Evolutionary conservation across 129 eudicot species (phyloP).

Genomic region (Arctium minus): DNA sequence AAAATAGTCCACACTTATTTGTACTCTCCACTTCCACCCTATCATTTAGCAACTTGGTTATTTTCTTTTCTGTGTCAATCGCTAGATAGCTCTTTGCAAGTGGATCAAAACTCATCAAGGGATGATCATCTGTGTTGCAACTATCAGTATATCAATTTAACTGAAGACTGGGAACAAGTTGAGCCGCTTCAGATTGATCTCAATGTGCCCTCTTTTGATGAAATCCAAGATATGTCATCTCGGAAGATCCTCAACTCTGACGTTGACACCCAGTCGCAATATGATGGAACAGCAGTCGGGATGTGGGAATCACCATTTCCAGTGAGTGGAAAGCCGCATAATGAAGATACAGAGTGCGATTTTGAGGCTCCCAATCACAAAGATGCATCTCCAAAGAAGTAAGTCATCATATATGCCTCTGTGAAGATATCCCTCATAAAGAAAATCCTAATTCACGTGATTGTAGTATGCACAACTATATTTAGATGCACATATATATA

Average conservation of each 20-base stretch:
- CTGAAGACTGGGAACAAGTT: slow-evolving; percentile 5
- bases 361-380: background rate
- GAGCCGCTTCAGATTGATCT: background rate
- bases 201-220: background rate
- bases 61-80: background rate
- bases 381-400: slow-evolving; percentile 1
- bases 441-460: background rate
- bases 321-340: background rate
- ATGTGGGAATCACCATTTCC: slow-evolving; percentile 13
- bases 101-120: background rate
- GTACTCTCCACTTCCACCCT: background rate
- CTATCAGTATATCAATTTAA: background rate
- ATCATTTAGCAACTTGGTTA: background rate
- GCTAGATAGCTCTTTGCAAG: background rate
- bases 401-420: slow-evolving; percentile 3
- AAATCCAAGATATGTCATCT: background rate
- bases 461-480: background rate
- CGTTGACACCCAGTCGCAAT: background rate
- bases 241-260: slow-evolving; percentile 4
- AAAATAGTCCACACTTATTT: too few species aligned
- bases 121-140: background rate
- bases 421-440: background rate
- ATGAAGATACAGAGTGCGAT: background rate
- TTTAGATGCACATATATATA: too few species aligned
- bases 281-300: background rate